Conservation (phyloP, 768 basidiomycete genomes). For the Macrolepiota fuliginosa region DNA sequence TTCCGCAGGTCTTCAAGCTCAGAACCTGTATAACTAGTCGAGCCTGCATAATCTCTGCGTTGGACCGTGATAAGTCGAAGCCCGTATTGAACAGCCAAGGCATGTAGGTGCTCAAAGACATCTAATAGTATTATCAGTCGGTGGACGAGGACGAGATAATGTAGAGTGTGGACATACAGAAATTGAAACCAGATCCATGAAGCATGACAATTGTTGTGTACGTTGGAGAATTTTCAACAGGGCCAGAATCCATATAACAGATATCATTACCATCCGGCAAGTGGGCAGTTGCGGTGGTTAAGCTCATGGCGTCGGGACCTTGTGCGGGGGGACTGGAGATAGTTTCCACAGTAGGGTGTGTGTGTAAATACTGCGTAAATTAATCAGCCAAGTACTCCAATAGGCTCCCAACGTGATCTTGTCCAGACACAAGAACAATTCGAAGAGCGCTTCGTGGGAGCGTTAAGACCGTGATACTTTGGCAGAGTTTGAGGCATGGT, state of each 20-base stretch:
- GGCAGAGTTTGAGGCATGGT: too few species aligned
- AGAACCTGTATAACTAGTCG: conserved; percentile 28
- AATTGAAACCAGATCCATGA: conserved; percentile 33
- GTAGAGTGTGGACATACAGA: conserved; percentile 21
- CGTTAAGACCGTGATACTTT: too few species aligned
- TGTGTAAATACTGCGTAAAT: background rate
- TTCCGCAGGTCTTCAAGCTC: conserved; percentile 29
- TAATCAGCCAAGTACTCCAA: background rate
- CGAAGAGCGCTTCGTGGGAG: too few species aligned
- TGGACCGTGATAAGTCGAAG: conserved; percentile 28
- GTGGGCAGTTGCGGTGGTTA: conserved; percentile 9
- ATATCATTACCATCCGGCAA: conserved; percentile 25
- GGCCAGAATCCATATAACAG: conserved; percentile 32
- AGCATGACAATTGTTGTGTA: conserved; percentile 34
- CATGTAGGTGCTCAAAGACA: conserved; percentile 21
- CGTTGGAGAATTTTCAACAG: conserved; percentile 23
- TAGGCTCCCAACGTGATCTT: too few species aligned
- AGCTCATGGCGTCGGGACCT: background rate
- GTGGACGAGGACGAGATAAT: too few species aligned
- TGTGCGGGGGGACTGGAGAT: background rate
- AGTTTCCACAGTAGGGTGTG: background rate
- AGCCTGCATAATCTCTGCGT: conserved; percentile 32
- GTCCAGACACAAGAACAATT: too few species aligned
- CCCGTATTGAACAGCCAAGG: conserved; percentile 20
- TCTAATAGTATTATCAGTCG: conserved; percentile 1